Percentiles rank a stretch among this genome's conserved stretches.
phyloP scores from a whole-genome alignment of 2,329 filamentous ascomycete genomes.

The Fusarium avenaceum region DNA sequence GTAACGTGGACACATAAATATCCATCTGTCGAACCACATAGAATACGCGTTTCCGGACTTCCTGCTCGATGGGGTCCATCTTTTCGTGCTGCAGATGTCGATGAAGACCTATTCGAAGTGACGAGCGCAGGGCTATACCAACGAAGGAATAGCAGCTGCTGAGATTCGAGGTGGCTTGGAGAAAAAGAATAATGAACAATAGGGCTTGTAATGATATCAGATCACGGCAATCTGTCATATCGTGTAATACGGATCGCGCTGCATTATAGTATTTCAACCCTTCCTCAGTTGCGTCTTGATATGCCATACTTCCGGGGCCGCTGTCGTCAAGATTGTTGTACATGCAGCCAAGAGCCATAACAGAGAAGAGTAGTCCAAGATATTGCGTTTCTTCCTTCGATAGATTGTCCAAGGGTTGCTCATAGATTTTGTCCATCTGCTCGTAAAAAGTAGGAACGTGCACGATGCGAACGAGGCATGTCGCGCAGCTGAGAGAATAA shows the following conservation, averaged over 20 bases:
- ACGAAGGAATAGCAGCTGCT: constrained; percentile 85
- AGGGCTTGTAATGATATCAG: constrained; percentile 80
- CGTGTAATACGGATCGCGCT: constrained; percentile 74
- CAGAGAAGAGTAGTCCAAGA: constrained; percentile 77
- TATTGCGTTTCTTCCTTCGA: constrained; percentile 76
- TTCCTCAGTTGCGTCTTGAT: constrained; percentile 67
- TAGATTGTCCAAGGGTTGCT: constrained; percentile 72
- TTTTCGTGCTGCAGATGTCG: constrained; percentile 76
- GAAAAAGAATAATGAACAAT: constrained; percentile 83
- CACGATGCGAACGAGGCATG: constrained; percentile 75
- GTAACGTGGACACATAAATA: constrained; percentile 75
- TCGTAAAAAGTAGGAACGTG: constrained; percentile 86
- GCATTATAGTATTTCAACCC: constrained; percentile 81
- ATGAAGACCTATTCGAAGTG: constrained; percentile 83
- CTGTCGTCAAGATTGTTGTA: constrained; percentile 72
- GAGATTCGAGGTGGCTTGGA: constrained; percentile 83
- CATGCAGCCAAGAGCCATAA: constrained; percentile 79
- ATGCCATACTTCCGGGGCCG: constrained; percentile 62
- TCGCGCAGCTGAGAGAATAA: constrained; percentile 69
- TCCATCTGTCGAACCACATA: constrained; percentile 79
- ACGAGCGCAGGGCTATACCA: constrained; percentile 80
- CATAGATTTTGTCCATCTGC: constrained; percentile 82
- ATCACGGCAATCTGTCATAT: constrained; percentile 78
- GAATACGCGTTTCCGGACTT: constrained; percentile 74
- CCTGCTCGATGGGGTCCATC: constrained; percentile 73